phyloP scores from a whole-genome alignment of 2,329 filamentous ascomycete species.

The Botrytis elliptica region DNA sequence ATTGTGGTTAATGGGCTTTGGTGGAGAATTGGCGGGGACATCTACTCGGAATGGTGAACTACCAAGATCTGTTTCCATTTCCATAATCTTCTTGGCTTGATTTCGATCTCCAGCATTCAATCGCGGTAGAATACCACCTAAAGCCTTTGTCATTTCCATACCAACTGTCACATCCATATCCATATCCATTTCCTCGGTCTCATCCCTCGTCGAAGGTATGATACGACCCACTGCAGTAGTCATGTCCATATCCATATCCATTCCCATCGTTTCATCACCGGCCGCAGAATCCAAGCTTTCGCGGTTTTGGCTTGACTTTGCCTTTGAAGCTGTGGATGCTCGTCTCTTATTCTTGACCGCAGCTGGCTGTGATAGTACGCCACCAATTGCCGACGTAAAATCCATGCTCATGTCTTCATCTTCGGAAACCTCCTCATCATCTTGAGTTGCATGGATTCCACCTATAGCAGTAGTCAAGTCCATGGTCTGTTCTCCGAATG shows the following conservation, averaged over 20 bases:
- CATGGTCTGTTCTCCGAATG: conserved; percentile 46
- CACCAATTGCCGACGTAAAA: conserved; percentile 64
- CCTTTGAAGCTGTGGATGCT: conserved; percentile 26
- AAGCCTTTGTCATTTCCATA: conserved; percentile 64
- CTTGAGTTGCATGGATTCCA: conserved; percentile 46
- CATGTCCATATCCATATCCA: conserved; percentile 19
- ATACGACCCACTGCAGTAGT: conserved; percentile 53
- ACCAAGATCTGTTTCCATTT: conserved; percentile 52
- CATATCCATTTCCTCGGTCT: conserved; percentile 39
- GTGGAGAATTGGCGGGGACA: conserved; percentile 41
- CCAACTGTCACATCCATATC: conserved; percentile 44
- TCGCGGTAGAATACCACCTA: conserved; percentile 54
- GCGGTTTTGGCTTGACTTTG: conserved; percentile 40
- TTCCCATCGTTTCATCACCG: conserved; percentile 39
- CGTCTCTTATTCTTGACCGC: conserved; percentile 37
- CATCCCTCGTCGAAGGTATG: conserved; percentile 45
- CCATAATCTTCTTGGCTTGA: conserved; percentile 57
- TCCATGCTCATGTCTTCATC: conserved; percentile 80
- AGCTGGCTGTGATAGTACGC: conserved; percentile 46
- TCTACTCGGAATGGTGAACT: conserved; percentile 46
- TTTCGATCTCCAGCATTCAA: conserved; percentile 43
- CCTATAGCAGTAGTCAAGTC: conserved; percentile 58
- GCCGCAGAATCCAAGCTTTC: conserved; percentile 31
- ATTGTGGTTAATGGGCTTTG: conserved; percentile 39
- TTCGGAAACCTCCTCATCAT: conserved; percentile 38